Base-by-base conservation (phyloP, 225 moss, liverwort and hornwort genomes). In the Asterella californica region DNA sequence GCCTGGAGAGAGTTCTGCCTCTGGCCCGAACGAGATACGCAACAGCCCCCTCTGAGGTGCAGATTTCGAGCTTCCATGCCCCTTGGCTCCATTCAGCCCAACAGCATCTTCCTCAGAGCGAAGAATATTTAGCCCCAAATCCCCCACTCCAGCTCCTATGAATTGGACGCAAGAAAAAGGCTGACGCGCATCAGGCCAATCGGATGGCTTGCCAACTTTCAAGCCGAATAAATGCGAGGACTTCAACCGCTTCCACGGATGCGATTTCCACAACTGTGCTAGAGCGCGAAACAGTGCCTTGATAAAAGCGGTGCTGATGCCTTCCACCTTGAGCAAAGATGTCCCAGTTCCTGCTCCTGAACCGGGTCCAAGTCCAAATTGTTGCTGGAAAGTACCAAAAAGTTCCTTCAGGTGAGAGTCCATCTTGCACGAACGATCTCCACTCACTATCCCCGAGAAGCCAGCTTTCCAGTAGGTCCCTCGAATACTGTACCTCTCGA, bases 331-430 rank as follows among this genome's bases (percentile, higher is more conserved):
- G 8, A 90, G 82, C 46, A 90, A 81, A 46, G 86, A 86, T 7
- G 84, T 83, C 24, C 88, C 86, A 18, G 90, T 77, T 36, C 86
- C 86, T 46, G 90, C 76, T 60, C 88, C 90, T 77, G 86, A 70
- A 25, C 88, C 88, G 27, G 90, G 90, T 59, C 90, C 90, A 0
- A 88, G 83, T 22, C 90, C 90, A 55, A 90, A 90, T 76, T 88
- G 88, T 77, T 90, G 88, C 79, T 90, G 90, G 60, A 88, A 90
- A n/a, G 81, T 81, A 19, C 90, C 90, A n/a, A 90, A 90, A 36
- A 90, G 75, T 74, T 90, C 88, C 55, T 83, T 84, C 78, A 89
- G 52, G 66, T 89, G 89, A 50, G 85, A 21, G 71, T 89, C 89
- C 89, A 89, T 89, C 52, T 67, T 75, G 54, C 48, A 48, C 8